Conservation (phyloP, 495 filamentous ascomycete genomes). For the Neurospora sp. region DNA sequence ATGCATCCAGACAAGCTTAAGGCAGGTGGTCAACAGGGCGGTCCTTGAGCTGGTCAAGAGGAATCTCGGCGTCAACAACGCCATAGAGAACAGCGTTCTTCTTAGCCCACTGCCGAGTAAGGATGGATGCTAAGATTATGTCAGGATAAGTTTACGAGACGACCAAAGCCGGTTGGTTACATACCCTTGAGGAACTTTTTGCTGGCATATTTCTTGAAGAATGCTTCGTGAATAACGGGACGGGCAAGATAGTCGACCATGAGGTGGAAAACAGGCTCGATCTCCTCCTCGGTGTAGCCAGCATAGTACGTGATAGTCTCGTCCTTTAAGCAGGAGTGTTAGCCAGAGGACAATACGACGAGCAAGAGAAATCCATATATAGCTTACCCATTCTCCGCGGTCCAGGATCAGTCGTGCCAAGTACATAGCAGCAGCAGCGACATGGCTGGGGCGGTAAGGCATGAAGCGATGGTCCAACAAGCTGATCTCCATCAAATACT, state of each 20-base stretch:
- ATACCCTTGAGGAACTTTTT: slow-evolving; percentile 97
- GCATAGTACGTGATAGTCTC: slow-evolving; percentile 85
- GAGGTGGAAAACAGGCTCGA: slow-evolving; percentile 80
- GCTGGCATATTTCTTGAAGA: slow-evolving; percentile 99
- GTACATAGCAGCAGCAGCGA: slow-evolving; percentile 92
- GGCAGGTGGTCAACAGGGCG: not conserved
- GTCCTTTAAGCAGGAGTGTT: slow-evolving; percentile 42
- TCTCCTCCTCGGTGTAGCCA: slow-evolving; percentile 85
- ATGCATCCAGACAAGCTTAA: not conserved
- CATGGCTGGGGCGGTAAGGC: slow-evolving; percentile 72
- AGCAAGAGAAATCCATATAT: not conserved
- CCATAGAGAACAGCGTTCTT: slow-evolving; percentile 45
- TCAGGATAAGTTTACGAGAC: slow-evolving; percentile 8
- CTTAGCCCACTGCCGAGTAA: slow-evolving; percentile 90
- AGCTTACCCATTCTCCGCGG: slow-evolving; percentile 78
- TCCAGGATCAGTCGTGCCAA: slow-evolving; percentile 80
- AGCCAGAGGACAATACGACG: slow-evolving; percentile 14
- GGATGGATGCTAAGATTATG: slow-evolving; percentile 63
- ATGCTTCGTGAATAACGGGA: slow-evolving; percentile 86
- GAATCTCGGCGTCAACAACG: slow-evolving; percentile 28
- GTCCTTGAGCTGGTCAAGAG: slow-evolving; percentile 29
- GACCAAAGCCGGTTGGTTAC: slow-evolving; percentile 3
- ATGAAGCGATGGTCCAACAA: slow-evolving; percentile 90
- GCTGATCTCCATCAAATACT: slow-evolving; percentile 98
- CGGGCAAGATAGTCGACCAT: slow-evolving; percentile 92